phyloP scores from a whole-genome alignment of 2,329 filamentous ascomycete genomes.

The Venturia oleaginea region DNA sequence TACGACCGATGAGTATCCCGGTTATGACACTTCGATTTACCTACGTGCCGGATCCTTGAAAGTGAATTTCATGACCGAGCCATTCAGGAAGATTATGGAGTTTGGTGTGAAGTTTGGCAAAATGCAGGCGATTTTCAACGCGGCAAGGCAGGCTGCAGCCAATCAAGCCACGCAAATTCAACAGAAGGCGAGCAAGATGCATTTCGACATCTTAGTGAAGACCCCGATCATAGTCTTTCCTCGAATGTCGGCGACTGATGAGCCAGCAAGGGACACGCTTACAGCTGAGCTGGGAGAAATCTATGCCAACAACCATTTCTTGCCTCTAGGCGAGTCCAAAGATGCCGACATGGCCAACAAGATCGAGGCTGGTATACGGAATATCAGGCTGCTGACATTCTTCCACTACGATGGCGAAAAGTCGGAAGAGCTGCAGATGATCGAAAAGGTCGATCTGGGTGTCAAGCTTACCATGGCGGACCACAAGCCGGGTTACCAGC shows the following conservation, averaged over 20 bases:
- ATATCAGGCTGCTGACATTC: conserved; percentile 81
- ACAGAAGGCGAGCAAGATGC: conserved; percentile 79
- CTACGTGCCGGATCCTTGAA: conserved; percentile 91
- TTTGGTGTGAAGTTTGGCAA: conserved; percentile 98
- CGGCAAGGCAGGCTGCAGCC: conserved; percentile 85
- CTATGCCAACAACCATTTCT: conserved; percentile 90
- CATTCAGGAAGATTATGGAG: conserved; percentile 94
- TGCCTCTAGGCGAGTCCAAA: conserved; percentile 68
- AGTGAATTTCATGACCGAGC: conserved; percentile 93
- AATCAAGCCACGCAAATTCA: conserved; percentile 90
- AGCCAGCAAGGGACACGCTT: conserved; percentile 66
- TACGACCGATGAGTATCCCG: conserved; percentile 66
- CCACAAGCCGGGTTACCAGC: conserved; percentile 64
- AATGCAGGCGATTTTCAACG: conserved; percentile 99
- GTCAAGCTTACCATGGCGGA: conserved; percentile 91
- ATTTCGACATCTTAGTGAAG: conserved; percentile 87
- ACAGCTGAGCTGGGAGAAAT: conserved; percentile 96
- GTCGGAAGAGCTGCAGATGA: conserved; percentile 85
- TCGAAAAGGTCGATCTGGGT: conserved; percentile 90
- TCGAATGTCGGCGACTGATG: conserved; percentile 60
- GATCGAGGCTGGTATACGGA: conserved; percentile 80
- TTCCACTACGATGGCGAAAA: conserved; percentile 67
- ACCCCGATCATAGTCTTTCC: conserved; percentile 97
- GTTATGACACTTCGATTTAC: conserved; percentile 87
- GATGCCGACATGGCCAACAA: conserved; percentile 74